Conservation (phyloP, 2,329 filamentous ascomycete species). For the Xylariaceae sp. region DNA sequence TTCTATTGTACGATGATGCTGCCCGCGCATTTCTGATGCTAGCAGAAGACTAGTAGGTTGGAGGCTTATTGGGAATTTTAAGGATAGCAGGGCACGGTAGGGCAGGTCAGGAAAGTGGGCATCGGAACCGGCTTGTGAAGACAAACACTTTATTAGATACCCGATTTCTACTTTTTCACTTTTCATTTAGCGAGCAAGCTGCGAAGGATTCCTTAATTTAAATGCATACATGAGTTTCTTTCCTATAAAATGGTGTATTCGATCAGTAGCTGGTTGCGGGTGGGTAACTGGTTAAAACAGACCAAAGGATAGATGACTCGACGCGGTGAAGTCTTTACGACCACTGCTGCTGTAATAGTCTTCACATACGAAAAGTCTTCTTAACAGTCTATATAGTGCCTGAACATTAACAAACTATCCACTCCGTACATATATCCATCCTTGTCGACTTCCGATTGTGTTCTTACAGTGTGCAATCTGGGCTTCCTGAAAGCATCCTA, state of each 20-base stretch:
- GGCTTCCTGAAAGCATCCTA: background rate
- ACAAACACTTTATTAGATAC: constrained; percentile 29
- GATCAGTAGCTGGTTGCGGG: background rate
- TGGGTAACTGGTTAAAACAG: too few relatives aligned
- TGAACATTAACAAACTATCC: too few relatives aligned
- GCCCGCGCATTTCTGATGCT: background rate
- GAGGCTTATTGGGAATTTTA: background rate
- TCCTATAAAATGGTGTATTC: background rate
- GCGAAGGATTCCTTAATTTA: background rate
- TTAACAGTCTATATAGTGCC: too few relatives aligned
- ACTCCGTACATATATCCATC: too few relatives aligned
- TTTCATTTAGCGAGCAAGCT: background rate
- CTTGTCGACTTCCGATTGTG: too few relatives aligned
- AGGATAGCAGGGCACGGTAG: constrained; percentile 4
- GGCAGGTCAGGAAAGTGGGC: constrained; percentile 13
- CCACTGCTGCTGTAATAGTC: too few relatives aligned
- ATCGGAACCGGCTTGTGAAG: constrained; percentile 17
- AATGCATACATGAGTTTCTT: background rate
- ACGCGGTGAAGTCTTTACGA: too few relatives aligned
- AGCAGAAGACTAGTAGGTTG: background rate
- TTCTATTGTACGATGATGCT: constrained; percentile 6
- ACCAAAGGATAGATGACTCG: too few relatives aligned
- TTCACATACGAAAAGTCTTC: too few relatives aligned
- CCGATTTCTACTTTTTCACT: constrained; percentile 16
- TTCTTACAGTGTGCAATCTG: background rate